phyloP scores from a whole-genome alignment of 2,329 filamentous ascomycete genomes.

The Trichoderma lentiforme region DNA sequence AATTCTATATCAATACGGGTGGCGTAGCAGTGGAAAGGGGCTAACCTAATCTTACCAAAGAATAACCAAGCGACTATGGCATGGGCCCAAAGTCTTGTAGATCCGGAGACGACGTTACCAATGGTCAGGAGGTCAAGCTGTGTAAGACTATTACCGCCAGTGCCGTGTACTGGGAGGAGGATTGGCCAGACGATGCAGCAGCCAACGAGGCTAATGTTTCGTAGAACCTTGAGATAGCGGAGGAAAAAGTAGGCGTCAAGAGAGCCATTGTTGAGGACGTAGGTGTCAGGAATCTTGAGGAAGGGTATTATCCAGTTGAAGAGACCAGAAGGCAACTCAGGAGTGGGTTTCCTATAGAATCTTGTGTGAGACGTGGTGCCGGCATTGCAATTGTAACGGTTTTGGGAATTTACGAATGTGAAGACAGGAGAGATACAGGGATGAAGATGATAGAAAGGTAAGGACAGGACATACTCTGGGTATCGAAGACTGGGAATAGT shows the following conservation, averaged over 20 bases:
- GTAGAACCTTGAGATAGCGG: conserved; percentile 66
- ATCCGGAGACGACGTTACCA: conserved; percentile 66
- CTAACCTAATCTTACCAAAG: conserved; percentile 38
- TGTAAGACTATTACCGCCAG: conserved; percentile 61
- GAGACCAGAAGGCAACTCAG: conserved; percentile 56
- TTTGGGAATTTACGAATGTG: not conserved
- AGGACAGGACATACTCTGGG: conserved; percentile 31
- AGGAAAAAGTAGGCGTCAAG: conserved; percentile 90
- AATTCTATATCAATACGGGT: not conserved
- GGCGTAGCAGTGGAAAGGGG: not conserved
- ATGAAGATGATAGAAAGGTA: not conserved
- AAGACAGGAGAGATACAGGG: not conserved
- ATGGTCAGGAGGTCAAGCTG: conserved; percentile 79
- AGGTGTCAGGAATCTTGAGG: conserved; percentile 68
- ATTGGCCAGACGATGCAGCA: conserved; percentile 83
- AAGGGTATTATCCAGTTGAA: conserved; percentile 67
- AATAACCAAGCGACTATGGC: conserved; percentile 78
- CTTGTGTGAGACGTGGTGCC: not conserved
- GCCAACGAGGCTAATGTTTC: conserved; percentile 80
- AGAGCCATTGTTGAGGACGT: conserved; percentile 84
- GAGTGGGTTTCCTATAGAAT: conserved; percentile 53
- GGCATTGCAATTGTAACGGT: not conserved
- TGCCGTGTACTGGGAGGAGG: conserved; percentile 81
- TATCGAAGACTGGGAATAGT: conserved; percentile 48
- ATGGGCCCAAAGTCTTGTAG: conserved; percentile 72